Percentiles rank a stretch among this genome's conserved stretches.
Conservation (phyloP, 306 rosid species). For the Sicyos edulis region DNA sequence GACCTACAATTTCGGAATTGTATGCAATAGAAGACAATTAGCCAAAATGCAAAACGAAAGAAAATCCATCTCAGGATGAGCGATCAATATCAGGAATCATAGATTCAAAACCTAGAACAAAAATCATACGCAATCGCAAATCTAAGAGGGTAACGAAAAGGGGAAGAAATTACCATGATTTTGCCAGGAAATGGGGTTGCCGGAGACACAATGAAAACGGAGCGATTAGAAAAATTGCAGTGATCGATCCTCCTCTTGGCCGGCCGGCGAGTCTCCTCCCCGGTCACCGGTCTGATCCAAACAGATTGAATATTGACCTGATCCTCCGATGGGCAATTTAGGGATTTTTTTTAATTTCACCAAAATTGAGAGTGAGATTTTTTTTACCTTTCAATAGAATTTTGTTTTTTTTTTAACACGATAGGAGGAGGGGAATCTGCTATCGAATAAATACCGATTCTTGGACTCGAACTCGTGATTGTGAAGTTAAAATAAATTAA, state of each 20-base stretch:
- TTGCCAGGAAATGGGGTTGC: conserved; percentile 21
- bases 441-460: too few relatives aligned
- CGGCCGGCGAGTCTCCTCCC: conserved; percentile 19
- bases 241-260: conserved; percentile 8
- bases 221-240: conserved; percentile 17
- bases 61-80: neutral
- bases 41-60: too few relatives aligned
- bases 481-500: too few relatives aligned
- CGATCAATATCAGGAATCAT: neutral
- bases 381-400: too few relatives aligned
- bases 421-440: too few relatives aligned
- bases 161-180: conserved; percentile 29
- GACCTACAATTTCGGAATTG: too few relatives aligned
- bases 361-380: too few relatives aligned
- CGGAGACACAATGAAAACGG: neutral
- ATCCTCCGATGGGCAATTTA: neutral
- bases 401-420: too few relatives aligned
- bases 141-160: neutral
- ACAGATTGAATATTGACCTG: neutral
- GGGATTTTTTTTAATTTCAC: too few relatives aligned
- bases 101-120: neutral
- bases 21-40: too few relatives aligned
- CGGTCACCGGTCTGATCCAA: neutral
- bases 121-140: neutral
- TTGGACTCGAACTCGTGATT: too few relatives aligned